Conservation (phyloP, 2,329 filamentous ascomycete genomes). For the Blastomyces gilchristii region DNA sequence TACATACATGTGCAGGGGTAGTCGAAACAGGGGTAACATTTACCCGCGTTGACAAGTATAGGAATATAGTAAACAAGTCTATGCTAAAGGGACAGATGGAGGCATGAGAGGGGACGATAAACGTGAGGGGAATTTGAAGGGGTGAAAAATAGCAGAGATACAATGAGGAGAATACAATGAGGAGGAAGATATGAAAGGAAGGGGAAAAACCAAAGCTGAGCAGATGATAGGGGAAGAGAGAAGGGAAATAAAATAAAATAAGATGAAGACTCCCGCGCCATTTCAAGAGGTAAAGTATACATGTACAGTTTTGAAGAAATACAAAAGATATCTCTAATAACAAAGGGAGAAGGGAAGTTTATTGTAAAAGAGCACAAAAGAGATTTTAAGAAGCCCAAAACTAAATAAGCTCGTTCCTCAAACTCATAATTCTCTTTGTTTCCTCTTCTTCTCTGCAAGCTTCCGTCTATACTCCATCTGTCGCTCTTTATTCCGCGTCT, state of each 20-base stretch:
- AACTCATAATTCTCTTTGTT: neutral
- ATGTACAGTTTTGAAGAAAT: slow-evolving; percentile 1
- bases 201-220: neutral
- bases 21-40: too few species aligned
- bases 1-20: neutral
- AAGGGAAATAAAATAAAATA: neutral
- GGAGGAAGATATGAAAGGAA: neutral
- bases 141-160: neutral
- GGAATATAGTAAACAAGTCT: neutral
- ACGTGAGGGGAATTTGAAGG: neutral
- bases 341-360: neutral
- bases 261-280: neutral
- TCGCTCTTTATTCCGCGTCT: slow-evolving; percentile 23
- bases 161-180: too few species aligned
- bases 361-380: too few species aligned
- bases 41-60: neutral
- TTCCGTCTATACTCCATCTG: slow-evolving; percentile 12
- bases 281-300: slow-evolving; percentile 3
- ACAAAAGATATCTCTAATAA: neutral
- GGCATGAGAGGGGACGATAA: neutral
- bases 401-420: neutral
- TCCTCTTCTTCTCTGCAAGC: slow-evolving; percentile 5
- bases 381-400: neutral
- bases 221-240: neutral
- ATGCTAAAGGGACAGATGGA: neutral